These are phyloP conservation scores for Zalerion maritima DNA, from an alignment of 495 filamentous ascomycete genomes.

Conservation along the genomic window DNA sequence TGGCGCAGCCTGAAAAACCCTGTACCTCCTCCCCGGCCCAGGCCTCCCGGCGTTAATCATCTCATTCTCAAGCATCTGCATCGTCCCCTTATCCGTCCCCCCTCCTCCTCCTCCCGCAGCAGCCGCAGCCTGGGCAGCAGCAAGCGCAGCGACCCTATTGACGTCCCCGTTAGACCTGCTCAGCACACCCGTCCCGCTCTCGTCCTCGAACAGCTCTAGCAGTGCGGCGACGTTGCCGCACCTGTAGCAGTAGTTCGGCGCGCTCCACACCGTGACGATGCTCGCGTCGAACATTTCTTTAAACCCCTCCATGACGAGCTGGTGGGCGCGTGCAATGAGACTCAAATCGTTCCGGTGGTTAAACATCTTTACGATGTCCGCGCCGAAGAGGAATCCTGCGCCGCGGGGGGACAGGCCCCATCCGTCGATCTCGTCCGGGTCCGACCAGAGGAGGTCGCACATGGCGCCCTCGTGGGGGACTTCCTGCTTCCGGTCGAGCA, in stretches of 20 bases:
- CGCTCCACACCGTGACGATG: conserved; percentile 95
- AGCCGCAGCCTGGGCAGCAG: conserved; percentile 7
- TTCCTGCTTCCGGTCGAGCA: conserved; percentile 94
- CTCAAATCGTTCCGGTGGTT: conserved; percentile 86
- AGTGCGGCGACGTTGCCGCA: conserved; percentile 96
- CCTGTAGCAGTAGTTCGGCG: conserved; percentile 96
- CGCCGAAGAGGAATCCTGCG: conserved; percentile 90
- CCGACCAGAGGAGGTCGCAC: conserved; percentile 96
- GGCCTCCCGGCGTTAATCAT: conserved; percentile 24
- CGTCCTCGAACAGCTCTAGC: conserved; percentile 80
- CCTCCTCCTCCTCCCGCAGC: conserved; percentile 7
- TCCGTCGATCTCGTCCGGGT: conserved; percentile 95
- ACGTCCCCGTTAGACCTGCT: conserved; percentile 70
- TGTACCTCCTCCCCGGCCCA: conserved; percentile 80
- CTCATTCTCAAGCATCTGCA: conserved; percentile 30
- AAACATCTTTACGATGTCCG: conserved; percentile 90
- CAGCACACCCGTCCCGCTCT: conserved; percentile 57
- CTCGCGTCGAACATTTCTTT: conserved; percentile 96
- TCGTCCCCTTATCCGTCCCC: no score
- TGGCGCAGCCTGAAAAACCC: conserved; percentile 92
- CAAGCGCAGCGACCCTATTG: conserved; percentile 37
- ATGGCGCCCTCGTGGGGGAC: conserved; percentile 97
- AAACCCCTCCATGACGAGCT: conserved; percentile 98
- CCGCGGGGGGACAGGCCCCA: conserved; percentile 93
- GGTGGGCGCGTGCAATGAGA: conserved; percentile 86